Percentiles rank a stretch among this genome's conserved stretches.
Conservation (phyloP, 768 basidiomycete genomes). For the Coprinopsis marcescibilis region DNA sequence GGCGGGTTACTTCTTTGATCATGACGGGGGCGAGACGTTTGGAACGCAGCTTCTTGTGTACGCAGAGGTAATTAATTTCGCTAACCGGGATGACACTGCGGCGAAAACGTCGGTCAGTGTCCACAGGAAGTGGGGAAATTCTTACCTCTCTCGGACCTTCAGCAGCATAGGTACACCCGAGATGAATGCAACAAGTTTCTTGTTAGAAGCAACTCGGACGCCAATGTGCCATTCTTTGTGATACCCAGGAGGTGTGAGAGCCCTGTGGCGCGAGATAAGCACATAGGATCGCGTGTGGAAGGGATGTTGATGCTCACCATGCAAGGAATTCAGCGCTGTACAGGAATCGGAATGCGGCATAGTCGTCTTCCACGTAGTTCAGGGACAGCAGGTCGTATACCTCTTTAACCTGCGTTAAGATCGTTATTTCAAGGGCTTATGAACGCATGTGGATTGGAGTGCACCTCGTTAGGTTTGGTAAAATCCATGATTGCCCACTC, state of each 20-base stretch:
- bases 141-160: conserved; percentile 81
- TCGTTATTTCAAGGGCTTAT: not conserved
- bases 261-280: conserved; percentile 46
- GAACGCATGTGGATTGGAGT: conserved; percentile 10
- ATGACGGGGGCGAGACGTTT: conserved; percentile 93
- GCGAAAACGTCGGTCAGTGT: conserved; percentile 4
- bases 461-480: conserved; percentile 65
- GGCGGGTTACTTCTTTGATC: conserved; percentile 95
- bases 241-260: conserved; percentile 90
- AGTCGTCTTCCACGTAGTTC: conserved; percentile 96
- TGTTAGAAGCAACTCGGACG: conserved; percentile 83
- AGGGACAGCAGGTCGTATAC: conserved; percentile 86
- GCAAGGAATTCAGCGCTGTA: conserved; percentile 91
- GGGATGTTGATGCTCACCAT: conserved; percentile 50
- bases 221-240: conserved; percentile 94
- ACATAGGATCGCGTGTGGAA: conserved; percentile 4
- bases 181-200: conserved; percentile 95
- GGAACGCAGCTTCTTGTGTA: conserved; percentile 95
- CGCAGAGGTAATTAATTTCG: conserved; percentile 97
- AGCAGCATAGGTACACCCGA: conserved; percentile 85
- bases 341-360: conserved; percentile 94
- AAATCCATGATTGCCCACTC: conserved; percentile 87
- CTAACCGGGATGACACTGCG: conserved; percentile 61
- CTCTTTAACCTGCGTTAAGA: conserved; percentile 70
- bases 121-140: conserved; percentile 8